A percentile compares a stretch with the other conserved stretches of the same genome.
These are phyloP conservation scores for Pichia heedii DNA, from an alignment of 805 yeast species.

Conservation along the genomic window DNA sequence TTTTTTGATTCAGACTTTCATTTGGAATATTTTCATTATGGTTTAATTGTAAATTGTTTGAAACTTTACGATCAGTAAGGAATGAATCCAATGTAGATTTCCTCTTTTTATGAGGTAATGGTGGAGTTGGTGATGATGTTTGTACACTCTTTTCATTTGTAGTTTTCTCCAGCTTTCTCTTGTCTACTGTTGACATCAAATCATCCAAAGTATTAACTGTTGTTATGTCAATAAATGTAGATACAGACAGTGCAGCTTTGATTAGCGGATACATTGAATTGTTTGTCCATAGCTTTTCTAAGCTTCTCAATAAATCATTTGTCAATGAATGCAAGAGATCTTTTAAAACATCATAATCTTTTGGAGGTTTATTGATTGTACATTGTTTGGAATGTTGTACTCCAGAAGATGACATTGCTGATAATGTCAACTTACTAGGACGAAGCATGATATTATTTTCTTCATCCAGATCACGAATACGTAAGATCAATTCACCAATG, in stretches of 20 bases:
- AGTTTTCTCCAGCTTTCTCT: background rate
- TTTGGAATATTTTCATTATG: background rate
- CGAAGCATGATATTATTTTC: conserved; percentile 39
- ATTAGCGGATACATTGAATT: conserved; percentile 36
- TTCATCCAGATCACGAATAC: conserved; percentile 68
- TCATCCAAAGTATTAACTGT: conserved; percentile 20
- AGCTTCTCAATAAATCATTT: conserved; percentile 9
- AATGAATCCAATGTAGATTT: background rate
- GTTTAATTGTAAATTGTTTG: no score
- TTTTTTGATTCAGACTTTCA: background rate
- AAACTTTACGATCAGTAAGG: background rate
- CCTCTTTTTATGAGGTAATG: background rate
- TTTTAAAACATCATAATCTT: conserved; percentile 31
- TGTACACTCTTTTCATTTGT: background rate
- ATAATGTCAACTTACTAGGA: conserved; percentile 48
- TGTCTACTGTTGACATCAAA: conserved; percentile 11
- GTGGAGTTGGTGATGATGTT: background rate
- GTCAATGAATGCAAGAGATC: conserved; percentile 20
- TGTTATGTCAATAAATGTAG: conserved; percentile 36
- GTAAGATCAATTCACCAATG: conserved; percentile 63
- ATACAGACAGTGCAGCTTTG: conserved; percentile 41
- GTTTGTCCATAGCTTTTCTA: conserved; percentile 18
- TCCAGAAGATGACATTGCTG: conserved; percentile 18
- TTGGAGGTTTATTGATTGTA: conserved; percentile 26
- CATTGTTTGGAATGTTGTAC: conserved; percentile 33